Percentiles rank a stretch among this genome's conserved stretches.
phyloP scores from a whole-genome alignment of 2,329 filamentous ascomycete species.

The Fusarium equiseti region DNA sequence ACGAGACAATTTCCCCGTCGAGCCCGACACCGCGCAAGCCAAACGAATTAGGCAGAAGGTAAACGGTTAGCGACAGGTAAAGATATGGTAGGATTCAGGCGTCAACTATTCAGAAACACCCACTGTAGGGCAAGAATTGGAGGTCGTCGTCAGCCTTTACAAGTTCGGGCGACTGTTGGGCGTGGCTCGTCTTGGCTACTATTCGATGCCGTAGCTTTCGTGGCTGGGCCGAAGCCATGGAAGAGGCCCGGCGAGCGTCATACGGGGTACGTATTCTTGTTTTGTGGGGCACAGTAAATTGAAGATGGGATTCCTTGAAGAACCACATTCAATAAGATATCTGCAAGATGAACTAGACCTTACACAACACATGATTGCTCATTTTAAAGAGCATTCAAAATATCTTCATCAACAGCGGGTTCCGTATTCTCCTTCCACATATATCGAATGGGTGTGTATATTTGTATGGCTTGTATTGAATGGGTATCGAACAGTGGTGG shows the following conservation, averaged over 20 bases:
- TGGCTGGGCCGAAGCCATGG: conserved; percentile 39
- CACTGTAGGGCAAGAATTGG: conserved; percentile 21
- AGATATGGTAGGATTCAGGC: conserved; percentile 2
- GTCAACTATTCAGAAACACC: neutral
- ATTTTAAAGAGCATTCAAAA: neutral
- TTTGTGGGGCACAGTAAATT: conserved; percentile 28
- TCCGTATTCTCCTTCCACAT: neutral
- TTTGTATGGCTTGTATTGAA: neutral
- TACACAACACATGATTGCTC: neutral
- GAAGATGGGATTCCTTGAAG: conserved; percentile 2
- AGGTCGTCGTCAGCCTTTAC: conserved; percentile 48
- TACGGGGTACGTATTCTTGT: conserved; percentile 40
- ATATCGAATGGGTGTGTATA: neutral
- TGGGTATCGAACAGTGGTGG: neutral
- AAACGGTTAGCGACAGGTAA: neutral
- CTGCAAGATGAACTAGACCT: neutral
- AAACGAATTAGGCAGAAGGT: conserved; percentile 12
- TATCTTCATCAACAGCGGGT: neutral
- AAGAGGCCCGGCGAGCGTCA: conserved; percentile 39
- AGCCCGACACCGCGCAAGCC: conserved; percentile 37
- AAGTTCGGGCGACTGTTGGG: conserved; percentile 40
- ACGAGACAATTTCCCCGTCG: conserved; percentile 44
- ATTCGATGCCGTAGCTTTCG: conserved; percentile 41
- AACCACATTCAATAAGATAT: neutral
- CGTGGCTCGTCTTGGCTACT: conserved; percentile 39